Evolutionary conservation across 2,329 filamentous ascomycete species (phyloP).

Genomic region (Arthrocladium fulminans): DNA sequence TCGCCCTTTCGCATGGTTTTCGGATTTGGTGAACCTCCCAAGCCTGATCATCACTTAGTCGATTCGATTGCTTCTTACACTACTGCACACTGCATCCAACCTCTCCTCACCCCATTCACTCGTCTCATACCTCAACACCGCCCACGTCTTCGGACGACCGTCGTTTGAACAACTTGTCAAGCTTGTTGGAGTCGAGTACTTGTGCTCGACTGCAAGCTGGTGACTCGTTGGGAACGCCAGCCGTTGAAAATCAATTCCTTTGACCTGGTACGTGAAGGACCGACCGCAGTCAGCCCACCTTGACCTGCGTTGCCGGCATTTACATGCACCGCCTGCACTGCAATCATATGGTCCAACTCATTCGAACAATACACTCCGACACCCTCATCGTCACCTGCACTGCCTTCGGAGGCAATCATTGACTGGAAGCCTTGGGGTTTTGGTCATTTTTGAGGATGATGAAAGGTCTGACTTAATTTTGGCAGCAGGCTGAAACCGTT

Average conservation of each 20-base stretch:
- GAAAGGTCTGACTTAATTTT: conserved; percentile 4
- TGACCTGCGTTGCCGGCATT: not conserved
- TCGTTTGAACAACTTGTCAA: conserved; percentile 8
- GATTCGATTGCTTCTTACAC: conserved; percentile 1
- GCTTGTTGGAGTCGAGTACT: conserved; percentile 8
- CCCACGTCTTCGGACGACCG: conserved; percentile 1
- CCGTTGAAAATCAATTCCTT: not conserved
- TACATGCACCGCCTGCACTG: not conserved
- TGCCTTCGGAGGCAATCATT: not conserved
- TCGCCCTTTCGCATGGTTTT: conserved; percentile 1
- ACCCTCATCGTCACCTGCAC: not conserved
- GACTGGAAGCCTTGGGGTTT: not conserved
- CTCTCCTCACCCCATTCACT: conserved; percentile 9
- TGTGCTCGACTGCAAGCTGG: conserved; percentile 7
- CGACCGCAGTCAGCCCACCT: not conserved
- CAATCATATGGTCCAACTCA: not conserved
- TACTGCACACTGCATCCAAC: conserved; percentile 5
- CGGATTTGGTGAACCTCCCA: not conserved
- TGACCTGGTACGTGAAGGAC: conserved; percentile 6
- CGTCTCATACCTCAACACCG: conserved; percentile 7
- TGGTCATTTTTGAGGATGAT: conserved; percentile 1
- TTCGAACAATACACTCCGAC: not conserved
- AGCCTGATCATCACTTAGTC: not conserved
- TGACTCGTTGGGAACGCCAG: not conserved
- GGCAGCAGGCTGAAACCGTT: conserved; percentile 19